Conservation (phyloP, 1,284 basidiomycete genomes). For the Austroboletus niveus region DNA sequence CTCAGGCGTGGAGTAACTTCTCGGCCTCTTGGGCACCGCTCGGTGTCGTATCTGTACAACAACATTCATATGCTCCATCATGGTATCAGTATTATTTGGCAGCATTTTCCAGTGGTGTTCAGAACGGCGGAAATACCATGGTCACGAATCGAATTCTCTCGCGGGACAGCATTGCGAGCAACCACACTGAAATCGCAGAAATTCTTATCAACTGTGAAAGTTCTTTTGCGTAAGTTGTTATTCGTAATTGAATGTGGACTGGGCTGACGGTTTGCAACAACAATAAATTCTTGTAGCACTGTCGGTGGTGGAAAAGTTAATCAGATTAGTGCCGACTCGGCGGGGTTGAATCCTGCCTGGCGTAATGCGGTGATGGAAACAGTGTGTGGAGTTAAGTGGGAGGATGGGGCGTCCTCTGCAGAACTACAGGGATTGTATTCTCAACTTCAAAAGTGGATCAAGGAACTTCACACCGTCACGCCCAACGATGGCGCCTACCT, state of each 20-base stretch:
- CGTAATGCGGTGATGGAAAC: constrained; percentile 36
- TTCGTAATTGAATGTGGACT: background rate
- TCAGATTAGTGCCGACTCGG: constrained; percentile 34
- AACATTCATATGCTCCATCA: constrained; percentile 18
- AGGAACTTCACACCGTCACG: constrained; percentile 17
- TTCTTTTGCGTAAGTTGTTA: too few species aligned
- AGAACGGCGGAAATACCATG: constrained; percentile 27
- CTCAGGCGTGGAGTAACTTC: constrained; percentile 32
- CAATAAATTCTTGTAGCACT: constrained; percentile 20
- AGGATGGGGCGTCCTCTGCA: constrained; percentile 29
- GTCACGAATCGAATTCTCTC: constrained; percentile 38
- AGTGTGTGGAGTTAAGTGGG: constrained; percentile 30
- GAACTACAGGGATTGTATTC: constrained; percentile 29
- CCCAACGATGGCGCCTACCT: constrained; percentile 40
- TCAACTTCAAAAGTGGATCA: constrained; percentile 29
- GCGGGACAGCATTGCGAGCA: constrained; percentile 28
- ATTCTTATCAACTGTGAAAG: constrained; percentile 20
- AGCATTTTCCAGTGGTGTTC: background rate
- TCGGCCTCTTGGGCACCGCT: constrained; percentile 8
- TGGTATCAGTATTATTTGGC: constrained; percentile 30
- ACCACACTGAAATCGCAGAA: constrained; percentile 31
- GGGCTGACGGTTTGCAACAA: too few species aligned
- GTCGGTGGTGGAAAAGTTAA: constrained; percentile 41
- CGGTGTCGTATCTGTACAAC: constrained; percentile 3
- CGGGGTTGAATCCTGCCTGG: constrained; percentile 45